Evolutionary conservation across 768 basidiomycete genomes (phyloP), one percentile per base, ranked within the genome.

Genomic region (Fomitopsis serialis): DNA sequence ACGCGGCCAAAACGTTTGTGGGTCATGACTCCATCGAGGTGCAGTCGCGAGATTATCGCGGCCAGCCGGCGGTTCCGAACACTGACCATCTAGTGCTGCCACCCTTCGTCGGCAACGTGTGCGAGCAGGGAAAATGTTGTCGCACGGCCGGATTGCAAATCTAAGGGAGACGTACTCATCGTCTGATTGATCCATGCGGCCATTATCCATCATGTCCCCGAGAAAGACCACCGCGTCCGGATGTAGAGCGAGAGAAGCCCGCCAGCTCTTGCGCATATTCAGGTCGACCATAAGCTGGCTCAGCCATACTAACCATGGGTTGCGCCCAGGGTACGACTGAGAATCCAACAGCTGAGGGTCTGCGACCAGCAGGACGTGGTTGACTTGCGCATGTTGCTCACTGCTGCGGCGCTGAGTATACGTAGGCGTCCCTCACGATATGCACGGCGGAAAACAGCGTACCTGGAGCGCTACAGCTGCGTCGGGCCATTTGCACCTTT

Each of bases 161-260:
- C n/a, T n/a, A n/a, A 12, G 22, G 37, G 12, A 17, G 10, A 78
- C 89, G 67, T 64, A 94, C 95, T 93, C 85, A 42, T 67, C 68
- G 46, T 80, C 76, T 2, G 77, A 66, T 77, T 87, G 87, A 21
- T 72, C 72, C 24, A 78, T 73, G 50, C 91, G 74, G 1, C 92
- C 93, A 50, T 80, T 82, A 61, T 96, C 92, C 82, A 96, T 82
- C 90, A 96, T 89, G 66, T 97, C 93, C 35, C 95, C 95, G 21
- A 94, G 74, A 57, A 96, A 88, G 2, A 97, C 72, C 4, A 96
- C 79, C 13, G 72, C 79, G 64, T 96, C 81, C 7, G 93, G 88
- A 23, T 68, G 71, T 50, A 80, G 73, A 6, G 73, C 69, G 48
- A 80, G 72, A 2, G 82, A 82, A 8, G 77, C 83, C 52, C 78